A percentile compares a stretch with the other conserved stretches of the same genome.
Evolutionary conservation across 805 yeast species (phyloP).

Genomic region (Candida awuae): DNA sequence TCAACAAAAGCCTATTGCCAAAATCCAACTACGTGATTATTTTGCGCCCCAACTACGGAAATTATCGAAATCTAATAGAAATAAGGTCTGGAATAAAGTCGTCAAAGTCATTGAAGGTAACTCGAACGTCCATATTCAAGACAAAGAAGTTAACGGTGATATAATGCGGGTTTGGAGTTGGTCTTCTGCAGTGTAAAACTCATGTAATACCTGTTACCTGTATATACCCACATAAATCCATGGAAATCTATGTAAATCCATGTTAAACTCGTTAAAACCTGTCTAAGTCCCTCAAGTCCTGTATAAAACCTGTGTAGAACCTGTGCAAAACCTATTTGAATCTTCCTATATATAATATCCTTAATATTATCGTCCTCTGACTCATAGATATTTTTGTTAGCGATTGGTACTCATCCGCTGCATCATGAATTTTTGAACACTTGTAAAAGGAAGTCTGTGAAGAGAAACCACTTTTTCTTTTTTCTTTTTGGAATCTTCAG

Average conservation of each 20-base stretch:
- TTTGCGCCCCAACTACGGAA: slow-evolving; percentile 30
- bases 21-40: slow-evolving; percentile 66
- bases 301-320: no score
- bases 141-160: slow-evolving; percentile 77
- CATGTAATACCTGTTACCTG: background rate
- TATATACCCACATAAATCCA: background rate
- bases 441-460: no score
- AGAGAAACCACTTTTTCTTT: no score
- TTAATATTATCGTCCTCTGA: no score
- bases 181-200: slow-evolving; percentile 39
- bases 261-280: no score
- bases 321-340: no score
- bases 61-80: slow-evolving; percentile 31
- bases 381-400: no score
- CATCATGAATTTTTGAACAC: no score
- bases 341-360: no score
- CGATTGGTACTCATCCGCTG: no score
- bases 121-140: slow-evolving; percentile 52
- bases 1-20: slow-evolving; percentile 48
- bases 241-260: no score
- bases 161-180: slow-evolving; percentile 86
- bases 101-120: slow-evolving; percentile 52
- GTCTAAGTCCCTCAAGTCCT: no score
- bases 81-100: slow-evolving; percentile 53
- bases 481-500: background rate